These are phyloP conservation scores for Hypholoma sublateritium DNA, from an alignment of 768 basidiomycete genomes.

Conservation along the genomic window DNA sequence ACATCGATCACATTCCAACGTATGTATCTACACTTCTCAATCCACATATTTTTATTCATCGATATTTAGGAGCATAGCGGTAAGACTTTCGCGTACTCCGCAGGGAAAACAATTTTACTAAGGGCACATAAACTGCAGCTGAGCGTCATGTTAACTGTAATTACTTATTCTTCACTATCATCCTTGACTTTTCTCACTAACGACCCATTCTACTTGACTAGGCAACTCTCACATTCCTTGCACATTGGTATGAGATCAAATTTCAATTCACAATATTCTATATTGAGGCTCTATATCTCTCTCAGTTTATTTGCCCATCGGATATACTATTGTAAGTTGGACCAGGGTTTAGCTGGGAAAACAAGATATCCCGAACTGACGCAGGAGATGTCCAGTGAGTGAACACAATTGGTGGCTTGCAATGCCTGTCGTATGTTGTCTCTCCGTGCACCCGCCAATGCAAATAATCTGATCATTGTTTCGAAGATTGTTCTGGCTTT, in stretches of 20 bases:
- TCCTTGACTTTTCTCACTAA: background rate
- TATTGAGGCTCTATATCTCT: background rate
- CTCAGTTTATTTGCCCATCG: conserved; percentile 34
- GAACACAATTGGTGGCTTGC: conserved; percentile 2
- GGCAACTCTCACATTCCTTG: conserved; percentile 28
- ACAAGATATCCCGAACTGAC: background rate
- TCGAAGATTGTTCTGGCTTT: conserved; percentile 2
- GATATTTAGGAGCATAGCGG: conserved; percentile 1
- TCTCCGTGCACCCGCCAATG: background rate
- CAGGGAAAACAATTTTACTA: background rate
- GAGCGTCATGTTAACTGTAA: conserved; percentile 23
- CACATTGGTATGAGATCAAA: conserved; percentile 17
- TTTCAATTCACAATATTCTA: background rate
- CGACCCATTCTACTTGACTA: background rate
- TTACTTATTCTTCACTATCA: background rate
- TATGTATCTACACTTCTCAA: background rate
- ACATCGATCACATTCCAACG: conserved; percentile 10
- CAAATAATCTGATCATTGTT: background rate
- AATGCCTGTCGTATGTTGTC: conserved; percentile 5
- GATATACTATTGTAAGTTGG: conserved; percentile 33
- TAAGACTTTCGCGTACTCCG: background rate
- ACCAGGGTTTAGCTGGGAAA: too few species aligned
- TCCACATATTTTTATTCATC: background rate
- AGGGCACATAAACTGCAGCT: conserved; percentile 8
- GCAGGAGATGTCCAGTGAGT: conserved; percentile 1